A percentile compares a stretch with the other conserved stretches of the same genome.
Conservation (phyloP, 306 rosid genomes). For the Alnus glutinosa region DNA sequence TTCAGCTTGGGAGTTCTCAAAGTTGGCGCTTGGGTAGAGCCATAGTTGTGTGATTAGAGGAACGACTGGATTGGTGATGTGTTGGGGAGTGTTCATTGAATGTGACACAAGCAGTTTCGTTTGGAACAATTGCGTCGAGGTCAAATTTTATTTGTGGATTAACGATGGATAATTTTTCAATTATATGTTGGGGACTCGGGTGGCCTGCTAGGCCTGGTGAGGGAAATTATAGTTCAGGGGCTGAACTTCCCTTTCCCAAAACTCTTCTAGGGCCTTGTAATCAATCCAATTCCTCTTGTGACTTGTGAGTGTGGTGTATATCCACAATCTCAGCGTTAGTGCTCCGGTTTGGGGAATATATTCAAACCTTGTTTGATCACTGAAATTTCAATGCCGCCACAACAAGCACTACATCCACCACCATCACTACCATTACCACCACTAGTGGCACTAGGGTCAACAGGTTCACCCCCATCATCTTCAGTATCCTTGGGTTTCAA, state of each 20-base stretch:
- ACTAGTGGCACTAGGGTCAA: neutral
- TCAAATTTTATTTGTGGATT: constrained; percentile 80
- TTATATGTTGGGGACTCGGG: constrained; percentile 89
- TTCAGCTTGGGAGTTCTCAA: constrained; percentile 37
- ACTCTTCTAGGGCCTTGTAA: constrained; percentile 92
- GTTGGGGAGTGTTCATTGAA: constrained; percentile 57
- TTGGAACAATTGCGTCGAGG: constrained; percentile 67
- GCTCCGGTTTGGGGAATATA: constrained; percentile 50
- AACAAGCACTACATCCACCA: neutral
- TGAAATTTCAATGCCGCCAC: too few relatives aligned
- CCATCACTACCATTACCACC: neutral
- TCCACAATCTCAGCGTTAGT: constrained; percentile 47
- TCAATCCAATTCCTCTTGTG: constrained; percentile 39
- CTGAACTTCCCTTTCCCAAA: constrained; percentile 39
- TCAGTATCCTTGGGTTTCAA: constrained; percentile 50
- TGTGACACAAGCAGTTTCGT: constrained; percentile 32
- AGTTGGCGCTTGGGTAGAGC: constrained; percentile 59
- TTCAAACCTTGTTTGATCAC: constrained; percentile 41
- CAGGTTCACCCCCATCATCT: constrained; percentile 3
- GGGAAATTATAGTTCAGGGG: constrained; percentile 2
- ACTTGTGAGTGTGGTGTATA: constrained; percentile 56
- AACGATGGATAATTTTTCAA: constrained; percentile 37
- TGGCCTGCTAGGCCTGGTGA: constrained; percentile 32
- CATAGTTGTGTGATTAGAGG: constrained; percentile 67
- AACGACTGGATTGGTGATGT: constrained; percentile 51